phyloP scores from a whole-genome alignment of 495 filamentous ascomycete genomes.

The Talaromyces ruber region DNA sequence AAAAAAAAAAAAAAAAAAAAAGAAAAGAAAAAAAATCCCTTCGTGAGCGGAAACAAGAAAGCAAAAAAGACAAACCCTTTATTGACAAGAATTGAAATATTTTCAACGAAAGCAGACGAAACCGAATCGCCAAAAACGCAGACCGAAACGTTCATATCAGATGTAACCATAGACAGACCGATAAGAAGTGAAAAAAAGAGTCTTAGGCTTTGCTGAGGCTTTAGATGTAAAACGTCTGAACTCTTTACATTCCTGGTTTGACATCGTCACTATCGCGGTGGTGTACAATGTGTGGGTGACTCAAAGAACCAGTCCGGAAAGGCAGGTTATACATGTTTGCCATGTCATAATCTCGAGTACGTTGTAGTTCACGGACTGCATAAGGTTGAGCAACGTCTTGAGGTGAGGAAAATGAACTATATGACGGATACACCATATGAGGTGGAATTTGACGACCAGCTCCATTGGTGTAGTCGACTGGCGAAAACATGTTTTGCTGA shows the following conservation, averaged over 20 bases:
- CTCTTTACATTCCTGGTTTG: background rate
- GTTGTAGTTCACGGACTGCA: constrained; percentile 13
- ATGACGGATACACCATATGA: constrained; percentile 21
- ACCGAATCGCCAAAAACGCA: background rate
- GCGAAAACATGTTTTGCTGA: constrained; percentile 31
- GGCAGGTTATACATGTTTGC: constrained; percentile 13
- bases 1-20: background rate
- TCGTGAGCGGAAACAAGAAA: background rate
- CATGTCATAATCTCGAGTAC: constrained; percentile 12
- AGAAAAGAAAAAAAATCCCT: background rate
- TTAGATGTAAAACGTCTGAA: background rate
- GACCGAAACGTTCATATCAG: background rate
- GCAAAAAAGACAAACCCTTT: background rate
- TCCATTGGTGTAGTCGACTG: constrained; percentile 23
- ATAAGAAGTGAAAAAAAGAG: background rate
- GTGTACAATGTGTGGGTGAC: constrained; percentile 22
- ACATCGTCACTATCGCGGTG: background rate
- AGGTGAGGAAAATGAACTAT: constrained; percentile 8
- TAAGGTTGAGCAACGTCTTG: constrained; percentile 19
- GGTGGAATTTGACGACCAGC: constrained; percentile 18
- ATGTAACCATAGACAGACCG: background rate
- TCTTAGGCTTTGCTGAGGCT: background rate
- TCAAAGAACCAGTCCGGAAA: constrained; percentile 26
- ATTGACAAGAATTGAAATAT: background rate
- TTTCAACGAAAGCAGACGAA: background rate